Base-by-base conservation (phyloP, 2,329 filamentous ascomycete species). In the Cylindrodendrum hubeiense region DNA sequence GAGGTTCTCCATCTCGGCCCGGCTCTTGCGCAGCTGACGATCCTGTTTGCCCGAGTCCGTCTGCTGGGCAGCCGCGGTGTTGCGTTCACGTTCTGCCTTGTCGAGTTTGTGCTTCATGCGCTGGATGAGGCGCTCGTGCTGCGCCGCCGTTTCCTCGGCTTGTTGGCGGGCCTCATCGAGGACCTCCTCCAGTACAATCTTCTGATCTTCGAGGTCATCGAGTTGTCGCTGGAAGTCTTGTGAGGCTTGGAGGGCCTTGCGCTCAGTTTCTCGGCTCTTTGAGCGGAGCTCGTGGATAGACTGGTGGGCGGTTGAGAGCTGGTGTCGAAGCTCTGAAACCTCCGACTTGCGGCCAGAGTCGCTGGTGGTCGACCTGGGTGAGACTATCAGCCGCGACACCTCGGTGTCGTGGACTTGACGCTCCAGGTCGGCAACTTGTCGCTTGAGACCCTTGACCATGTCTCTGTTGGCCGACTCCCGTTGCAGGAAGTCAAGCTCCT, bases 1-100 rank as follows among this genome's bases (percentile, higher is more conserved):
- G n/a, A 96, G 84, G 34, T 90, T 87, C 76, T 93, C 89, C 44
- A 86, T 82, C 73, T 91, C 87, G 13, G 89, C 82, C 77, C 91
- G 89, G 21, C 87, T 87, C 72, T 88, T 86, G 66, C 88, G 89
- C 26, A 93, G 79, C 63, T 90, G 87, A 43, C 85, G 83, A 46
- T 87, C 85, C 73, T 90, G 87, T 60, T 86, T 86, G 51, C 80
- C 80, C 12, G 81, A 80, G 34, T 85, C 83, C 19, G 74, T 72
- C 47, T 78, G 75, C 49, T 77, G 66, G 62, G 74, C 74, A 39
- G 77, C 72, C 54, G 78, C 70, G n/a, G 69, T 67, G 62, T 71
- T 74, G 66, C 85, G 84, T 64, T 87, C 80, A n/a, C 81, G 81
- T 66, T 84, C 82, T 53, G 83, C 83, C 74, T 82, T 84, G 49